Evolutionary conservation across 176 grass and related monocot species (phyloP).

Genomic region (Stipa capillata): DNA sequence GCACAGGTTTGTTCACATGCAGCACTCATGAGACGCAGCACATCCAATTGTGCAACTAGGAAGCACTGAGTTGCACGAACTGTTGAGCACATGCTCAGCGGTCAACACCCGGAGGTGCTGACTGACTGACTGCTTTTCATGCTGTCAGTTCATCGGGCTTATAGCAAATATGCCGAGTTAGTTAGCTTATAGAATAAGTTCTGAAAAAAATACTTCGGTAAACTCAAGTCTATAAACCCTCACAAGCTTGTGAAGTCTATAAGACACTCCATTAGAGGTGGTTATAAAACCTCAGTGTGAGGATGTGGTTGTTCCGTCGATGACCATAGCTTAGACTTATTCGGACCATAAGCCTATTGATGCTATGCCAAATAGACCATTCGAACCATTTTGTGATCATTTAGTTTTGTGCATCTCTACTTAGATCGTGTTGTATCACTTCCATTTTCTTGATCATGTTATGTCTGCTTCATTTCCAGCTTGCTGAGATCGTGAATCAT

Average conservation of each 20-base stretch:
- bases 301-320: not conserved
- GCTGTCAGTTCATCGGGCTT: not conserved
- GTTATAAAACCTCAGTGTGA: not conserved
- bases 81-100: not conserved
- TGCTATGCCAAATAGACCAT: not conserved
- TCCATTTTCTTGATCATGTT: not conserved
- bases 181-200: not conserved
- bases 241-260: not conserved
- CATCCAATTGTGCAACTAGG: not conserved
- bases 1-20: no score
- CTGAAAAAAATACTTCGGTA: not conserved
- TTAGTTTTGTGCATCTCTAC: not conserved
- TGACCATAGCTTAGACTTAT: not conserved
- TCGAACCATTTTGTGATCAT: not conserved
- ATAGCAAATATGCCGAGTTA: not conserved
- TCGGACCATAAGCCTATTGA: not conserved
- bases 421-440: not conserved
- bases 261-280: not conserved
- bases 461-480: slow-evolving; percentile 37
- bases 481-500: slow-evolving; percentile 79
- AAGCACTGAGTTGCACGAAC: not conserved
- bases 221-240: not conserved
- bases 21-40: no score
- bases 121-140: not conserved
- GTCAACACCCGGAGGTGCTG: not conserved